phyloP scores from a whole-genome alignment of 202 grass and related monocot species.

The Musa balbisiana region DNA sequence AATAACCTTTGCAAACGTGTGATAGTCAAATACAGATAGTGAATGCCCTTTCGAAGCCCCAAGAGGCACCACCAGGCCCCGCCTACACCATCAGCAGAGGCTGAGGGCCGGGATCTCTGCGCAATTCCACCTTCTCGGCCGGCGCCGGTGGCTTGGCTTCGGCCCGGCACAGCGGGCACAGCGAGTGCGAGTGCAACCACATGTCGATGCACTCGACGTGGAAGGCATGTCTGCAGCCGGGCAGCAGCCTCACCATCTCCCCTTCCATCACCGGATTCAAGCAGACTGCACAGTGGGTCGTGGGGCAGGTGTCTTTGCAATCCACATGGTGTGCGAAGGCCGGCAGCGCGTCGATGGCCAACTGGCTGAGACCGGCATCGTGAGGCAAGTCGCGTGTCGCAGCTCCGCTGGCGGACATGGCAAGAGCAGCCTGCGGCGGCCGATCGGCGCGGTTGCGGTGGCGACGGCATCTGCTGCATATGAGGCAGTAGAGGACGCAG shows the following conservation, averaged over 20 bases:
- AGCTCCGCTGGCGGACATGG: not conserved
- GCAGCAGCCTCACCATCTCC: constrained; percentile 17
- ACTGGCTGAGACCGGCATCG: not conserved
- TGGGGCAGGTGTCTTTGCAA: not conserved
- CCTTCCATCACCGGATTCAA: constrained; percentile 3
- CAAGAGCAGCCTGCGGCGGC: not conserved
- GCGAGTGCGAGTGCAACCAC: constrained; percentile 9
- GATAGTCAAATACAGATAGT: not conserved
- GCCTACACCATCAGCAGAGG: not conserved
- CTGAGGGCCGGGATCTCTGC: not conserved
- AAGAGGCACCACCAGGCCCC: not conserved
- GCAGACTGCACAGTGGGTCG: not conserved
- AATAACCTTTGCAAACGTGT: too few relatives aligned
- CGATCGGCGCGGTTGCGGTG: not conserved
- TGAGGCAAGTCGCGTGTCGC: not conserved
- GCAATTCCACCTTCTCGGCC: not conserved
- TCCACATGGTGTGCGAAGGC: not conserved
- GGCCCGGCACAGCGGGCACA: constrained; percentile 10
- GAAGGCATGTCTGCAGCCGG: constrained; percentile 1
- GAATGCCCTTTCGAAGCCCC: not conserved
- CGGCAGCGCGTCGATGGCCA: not conserved
- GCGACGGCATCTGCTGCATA: not conserved
- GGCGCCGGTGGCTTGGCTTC: not conserved
- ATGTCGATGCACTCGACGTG: constrained; percentile 12
- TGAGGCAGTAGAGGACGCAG: constrained; percentile 1